Base-by-base conservation (phyloP, 192 early-diverging fungal genomes). In the Spizellomyces sp. region DNA sequence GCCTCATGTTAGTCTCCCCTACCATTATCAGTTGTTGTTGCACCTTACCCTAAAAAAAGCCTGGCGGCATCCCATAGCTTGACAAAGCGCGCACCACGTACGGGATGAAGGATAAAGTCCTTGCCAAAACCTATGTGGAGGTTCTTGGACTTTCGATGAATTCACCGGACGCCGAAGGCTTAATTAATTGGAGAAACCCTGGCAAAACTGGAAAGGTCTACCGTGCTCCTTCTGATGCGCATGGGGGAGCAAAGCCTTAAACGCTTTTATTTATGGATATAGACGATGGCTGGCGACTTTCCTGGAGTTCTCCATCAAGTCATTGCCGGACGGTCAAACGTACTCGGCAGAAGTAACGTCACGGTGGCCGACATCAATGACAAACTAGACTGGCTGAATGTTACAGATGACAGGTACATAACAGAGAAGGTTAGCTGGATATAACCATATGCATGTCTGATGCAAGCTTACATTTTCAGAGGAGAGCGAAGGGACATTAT, bases 101-200 rank as follows among this genome's bases (percentile, higher is more conserved):
- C 72, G 81, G 85, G 15, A 77, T 93, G 67, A 92, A 92, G 67
- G 88, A 93, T 47, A 75, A 75, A 59, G 82, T 77, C 42, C 80
- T 93, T 66, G 91, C 89, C 5, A 85, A 85, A 52, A 56, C 83
- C 12, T 93, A 92, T 56, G 81, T 87, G 22, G 75, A 82, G 41
- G 83, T 80, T 19, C 72, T 94, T 46, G 85, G 87, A 36, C 77
- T 94, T 22, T 69, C 75, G 14, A 59, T 54, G 15, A 80, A 80
- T 9, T 92, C 92, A 4, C 77, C 83, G 12, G 83, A 88, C 47
- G 91, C 86, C 41, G 47, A 82, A 45, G 87, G 89, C 17, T 89
- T 96, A 0, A 87, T 91, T 7, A 91, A 91, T 14, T 95, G 90
- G 84, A 93, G 92, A 10, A 78, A 78, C 48, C 81, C 81, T 12